Evolutionary conservation across 257 asterid species (phyloP).

Genomic region (Lycium barbarum): DNA sequence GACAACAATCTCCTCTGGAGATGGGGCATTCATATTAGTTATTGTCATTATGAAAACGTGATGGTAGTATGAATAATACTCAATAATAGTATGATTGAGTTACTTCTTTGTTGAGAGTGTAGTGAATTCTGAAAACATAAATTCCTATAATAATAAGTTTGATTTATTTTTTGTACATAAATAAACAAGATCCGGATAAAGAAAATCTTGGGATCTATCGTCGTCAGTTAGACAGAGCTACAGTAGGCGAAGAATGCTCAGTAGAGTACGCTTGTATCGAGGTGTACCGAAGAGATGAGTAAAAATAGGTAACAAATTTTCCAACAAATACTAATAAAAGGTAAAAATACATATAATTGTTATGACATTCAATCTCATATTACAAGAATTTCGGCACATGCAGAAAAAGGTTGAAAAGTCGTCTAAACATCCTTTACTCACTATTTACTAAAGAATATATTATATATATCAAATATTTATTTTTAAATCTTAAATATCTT

Average conservation of each 20-base stretch:
- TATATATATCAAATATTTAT: neutral
- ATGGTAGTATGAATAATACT: neutral
- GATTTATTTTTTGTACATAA: neutral
- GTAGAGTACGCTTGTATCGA: neutral
- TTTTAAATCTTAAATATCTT: neutral
- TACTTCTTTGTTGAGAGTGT: neutral
- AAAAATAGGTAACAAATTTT: neutral
- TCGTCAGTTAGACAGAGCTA: neutral
- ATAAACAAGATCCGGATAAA: neutral
- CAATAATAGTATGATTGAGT: neutral
- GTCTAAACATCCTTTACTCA: neutral
- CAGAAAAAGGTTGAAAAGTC: neutral
- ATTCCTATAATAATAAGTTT: neutral
- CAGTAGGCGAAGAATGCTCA: neutral
- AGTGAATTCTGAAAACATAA: neutral
- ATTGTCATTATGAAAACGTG: neutral
- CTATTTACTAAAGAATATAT: too few species aligned
- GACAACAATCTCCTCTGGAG: neutral
- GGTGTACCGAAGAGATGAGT: neutral
- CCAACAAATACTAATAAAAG: neutral
- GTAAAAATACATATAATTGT: neutral
- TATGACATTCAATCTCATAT: neutral
- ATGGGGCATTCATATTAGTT: neutral
- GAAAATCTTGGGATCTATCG: neutral
- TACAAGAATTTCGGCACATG: neutral